phyloP scores from a whole-genome alignment of 1,284 basidiomycete genomes.

The Cryptococcus maquisensis region DNA sequence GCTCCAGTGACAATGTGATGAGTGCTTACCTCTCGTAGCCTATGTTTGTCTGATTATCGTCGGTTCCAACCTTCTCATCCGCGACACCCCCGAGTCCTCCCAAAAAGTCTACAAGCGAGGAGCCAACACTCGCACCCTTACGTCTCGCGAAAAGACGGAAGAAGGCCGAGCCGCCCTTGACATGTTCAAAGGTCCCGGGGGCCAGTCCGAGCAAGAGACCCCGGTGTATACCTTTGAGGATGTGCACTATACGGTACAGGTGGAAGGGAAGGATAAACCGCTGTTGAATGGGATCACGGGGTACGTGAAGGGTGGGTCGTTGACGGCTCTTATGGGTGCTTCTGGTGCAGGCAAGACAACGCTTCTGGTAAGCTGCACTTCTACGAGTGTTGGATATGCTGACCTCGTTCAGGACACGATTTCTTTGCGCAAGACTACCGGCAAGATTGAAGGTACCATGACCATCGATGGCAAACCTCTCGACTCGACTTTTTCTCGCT shows the following conservation, averaged over 20 bases:
- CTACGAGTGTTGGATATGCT: background rate
- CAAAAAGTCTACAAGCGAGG: background rate
- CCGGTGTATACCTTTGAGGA: background rate
- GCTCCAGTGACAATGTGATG: too few relatives aligned
- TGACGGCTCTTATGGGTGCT: conserved; percentile 60
- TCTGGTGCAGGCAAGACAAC: conserved; percentile 74
- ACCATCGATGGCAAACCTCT: background rate
- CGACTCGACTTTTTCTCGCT: background rate
- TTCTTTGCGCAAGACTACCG: background rate
- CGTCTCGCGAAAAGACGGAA: background rate
- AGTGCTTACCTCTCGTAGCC: conserved; percentile 20
- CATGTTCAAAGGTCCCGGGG: background rate
- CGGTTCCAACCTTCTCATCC: too few relatives aligned
- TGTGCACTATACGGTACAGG: background rate
- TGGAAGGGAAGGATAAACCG: background rate
- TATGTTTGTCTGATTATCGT: too few relatives aligned
- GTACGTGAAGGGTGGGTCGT: conserved; percentile 71
- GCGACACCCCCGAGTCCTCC: too few relatives aligned
- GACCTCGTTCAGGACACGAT: background rate
- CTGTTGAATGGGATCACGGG: conserved; percentile 47
- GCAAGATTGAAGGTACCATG: background rate
- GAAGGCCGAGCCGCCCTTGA: background rate
- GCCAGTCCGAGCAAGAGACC: background rate
- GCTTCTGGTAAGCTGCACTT: conserved; percentile 64
- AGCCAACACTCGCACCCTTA: background rate